Percentiles rank a stretch among this genome's conserved stretches.
Conservation (phyloP, 208 protist genomes). For the Leishmania gerbilli region DNA sequence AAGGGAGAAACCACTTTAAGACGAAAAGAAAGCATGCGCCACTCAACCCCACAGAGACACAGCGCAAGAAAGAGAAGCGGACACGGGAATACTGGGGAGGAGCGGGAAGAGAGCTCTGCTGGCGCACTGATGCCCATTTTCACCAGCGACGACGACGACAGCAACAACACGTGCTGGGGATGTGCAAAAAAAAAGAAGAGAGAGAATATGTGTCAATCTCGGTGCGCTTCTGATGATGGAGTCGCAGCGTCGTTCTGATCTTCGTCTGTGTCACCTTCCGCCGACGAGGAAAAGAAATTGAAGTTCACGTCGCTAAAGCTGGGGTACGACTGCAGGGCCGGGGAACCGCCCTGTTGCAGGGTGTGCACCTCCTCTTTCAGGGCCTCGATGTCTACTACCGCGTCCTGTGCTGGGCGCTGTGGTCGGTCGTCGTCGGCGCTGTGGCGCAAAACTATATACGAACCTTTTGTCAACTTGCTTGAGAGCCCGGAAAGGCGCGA, state of each 20-base stretch:
- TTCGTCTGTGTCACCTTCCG: conserved; percentile 15
- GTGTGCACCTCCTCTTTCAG: conserved; percentile 32
- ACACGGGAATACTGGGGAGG: background rate
- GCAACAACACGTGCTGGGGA: background rate
- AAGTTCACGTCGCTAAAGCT: conserved; percentile 52
- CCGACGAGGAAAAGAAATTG: conserved; percentile 19
- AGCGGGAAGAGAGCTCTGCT: background rate
- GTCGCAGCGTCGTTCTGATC: conserved; percentile 1
- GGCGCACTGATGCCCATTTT: background rate
- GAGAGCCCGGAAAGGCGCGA: background rate
- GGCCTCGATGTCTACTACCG: conserved; percentile 28
- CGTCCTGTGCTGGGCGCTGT: background rate
- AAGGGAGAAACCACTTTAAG: background rate
- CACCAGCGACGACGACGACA: background rate
- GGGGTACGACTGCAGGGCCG: conserved; percentile 63
- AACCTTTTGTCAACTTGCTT: conserved; percentile 13
- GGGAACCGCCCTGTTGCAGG: conserved; percentile 34
- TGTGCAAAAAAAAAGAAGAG: too few relatives aligned
- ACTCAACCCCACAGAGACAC: background rate
- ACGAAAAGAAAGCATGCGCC: background rate
- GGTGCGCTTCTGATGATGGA: background rate
- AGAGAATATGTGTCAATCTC: background rate
- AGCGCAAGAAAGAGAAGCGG: background rate
- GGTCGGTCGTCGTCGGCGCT: conserved; percentile 20
- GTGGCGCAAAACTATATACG: conserved; percentile 26